Conservation (phyloP, 768 basidiomycete species). For the Panus rudis region DNA sequence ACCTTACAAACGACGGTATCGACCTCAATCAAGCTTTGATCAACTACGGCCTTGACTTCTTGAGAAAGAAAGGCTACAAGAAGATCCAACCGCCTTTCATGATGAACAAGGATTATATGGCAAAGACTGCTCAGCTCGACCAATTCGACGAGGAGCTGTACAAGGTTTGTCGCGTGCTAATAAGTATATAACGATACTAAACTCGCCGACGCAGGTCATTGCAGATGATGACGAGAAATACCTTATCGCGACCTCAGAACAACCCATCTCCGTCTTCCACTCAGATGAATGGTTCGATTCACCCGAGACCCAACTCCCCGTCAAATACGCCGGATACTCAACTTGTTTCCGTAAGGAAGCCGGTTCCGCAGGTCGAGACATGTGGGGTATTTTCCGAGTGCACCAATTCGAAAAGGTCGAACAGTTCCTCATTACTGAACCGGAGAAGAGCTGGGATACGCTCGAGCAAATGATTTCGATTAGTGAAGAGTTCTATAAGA, state of each 20-base stretch:
- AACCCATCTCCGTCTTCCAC: slow-evolving; percentile 95
- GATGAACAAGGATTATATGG: slow-evolving; percentile 98
- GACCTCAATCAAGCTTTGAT: slow-evolving; percentile 97
- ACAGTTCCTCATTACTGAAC: slow-evolving; percentile 92
- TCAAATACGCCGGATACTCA: slow-evolving; percentile 82
- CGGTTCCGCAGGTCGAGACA: slow-evolving; percentile 93
- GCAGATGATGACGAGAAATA: slow-evolving; percentile 94
- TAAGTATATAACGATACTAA: too few relatives aligned
- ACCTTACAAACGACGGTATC: slow-evolving; percentile 90
- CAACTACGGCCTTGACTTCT: slow-evolving; percentile 89
- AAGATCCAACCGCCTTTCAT: slow-evolving; percentile 97
- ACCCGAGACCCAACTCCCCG: slow-evolving; percentile 86
- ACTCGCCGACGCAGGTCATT: slow-evolving; percentile 60
- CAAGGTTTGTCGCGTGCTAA: slow-evolving; percentile 49
- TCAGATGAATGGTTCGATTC: slow-evolving; percentile 97
- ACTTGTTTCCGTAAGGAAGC: slow-evolving; percentile 99
- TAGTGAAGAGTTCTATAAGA: slow-evolving; percentile 95
- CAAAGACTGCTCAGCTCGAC: slow-evolving; percentile 94
- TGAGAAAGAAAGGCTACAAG: slow-evolving; percentile 76
- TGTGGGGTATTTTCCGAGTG: slow-evolving; percentile 99
- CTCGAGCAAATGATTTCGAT: slow-evolving; percentile 87
- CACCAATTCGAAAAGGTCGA: slow-evolving; percentile 99
- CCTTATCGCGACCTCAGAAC: slow-evolving; percentile 97
- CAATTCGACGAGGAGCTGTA: slow-evolving; percentile 99
- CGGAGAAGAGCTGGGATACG: slow-evolving; percentile 90